These are phyloP conservation scores for Yamadazyma taylorii DNA, from an alignment of 1,139 yeast genomes.

Conservation along the genomic window DNA sequence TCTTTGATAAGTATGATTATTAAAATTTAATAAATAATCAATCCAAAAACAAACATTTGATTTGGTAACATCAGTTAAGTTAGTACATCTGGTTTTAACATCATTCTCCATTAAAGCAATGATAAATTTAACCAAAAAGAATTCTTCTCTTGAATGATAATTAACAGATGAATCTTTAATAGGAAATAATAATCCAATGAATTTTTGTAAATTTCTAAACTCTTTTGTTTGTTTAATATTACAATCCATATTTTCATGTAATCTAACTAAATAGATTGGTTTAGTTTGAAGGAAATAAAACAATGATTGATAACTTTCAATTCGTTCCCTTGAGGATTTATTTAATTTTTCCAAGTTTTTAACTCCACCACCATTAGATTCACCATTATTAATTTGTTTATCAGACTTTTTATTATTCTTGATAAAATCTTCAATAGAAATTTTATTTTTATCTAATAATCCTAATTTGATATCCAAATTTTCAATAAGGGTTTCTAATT, in stretches of 20 bases:
- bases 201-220: slow-evolving; percentile 40
- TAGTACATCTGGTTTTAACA: slow-evolving; percentile 25
- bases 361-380: slow-evolving; percentile 17
- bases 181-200: slow-evolving; percentile 52
- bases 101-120: slow-evolving; percentile 52
- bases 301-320: slow-evolving; percentile 71
- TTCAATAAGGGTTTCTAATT: slow-evolving; percentile 70
- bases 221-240: slow-evolving; percentile 21
- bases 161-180: slow-evolving; percentile 29
- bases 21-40: slow-evolving; percentile 53
- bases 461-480: slow-evolving; percentile 83
- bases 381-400: slow-evolving; percentile 16
- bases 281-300: slow-evolving; percentile 85
- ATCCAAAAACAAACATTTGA: slow-evolving; percentile 44
- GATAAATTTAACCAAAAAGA: slow-evolving; percentile 62
- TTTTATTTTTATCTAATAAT: slow-evolving; percentile 72
- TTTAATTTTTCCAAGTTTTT: slow-evolving; percentile 33
- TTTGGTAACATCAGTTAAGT: slow-evolving; percentile 37
- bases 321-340: slow-evolving; percentile 39
- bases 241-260: slow-evolving; percentile 33
- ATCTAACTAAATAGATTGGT: slow-evolving; percentile 66
- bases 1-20: slow-evolving; percentile 60
- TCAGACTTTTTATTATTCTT: slow-evolving; percentile 45
- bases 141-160: slow-evolving; percentile 68
- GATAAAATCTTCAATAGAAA: slow-evolving; percentile 72